Evolutionary conservation across 2,329 filamentous ascomycete genomes (phyloP).

Genomic region (Apiospora marii): DNA sequence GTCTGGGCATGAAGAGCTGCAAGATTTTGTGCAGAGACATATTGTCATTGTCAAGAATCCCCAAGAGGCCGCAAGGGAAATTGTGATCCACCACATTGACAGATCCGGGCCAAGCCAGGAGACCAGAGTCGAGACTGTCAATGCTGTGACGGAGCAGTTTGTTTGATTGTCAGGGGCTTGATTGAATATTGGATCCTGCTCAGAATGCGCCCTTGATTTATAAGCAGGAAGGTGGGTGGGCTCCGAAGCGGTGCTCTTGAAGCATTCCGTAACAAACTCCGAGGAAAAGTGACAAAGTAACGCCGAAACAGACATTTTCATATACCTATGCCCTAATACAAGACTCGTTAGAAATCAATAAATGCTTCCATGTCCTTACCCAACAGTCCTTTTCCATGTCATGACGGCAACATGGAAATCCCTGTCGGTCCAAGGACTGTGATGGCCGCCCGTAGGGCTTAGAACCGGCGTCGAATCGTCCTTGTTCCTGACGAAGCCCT

Average conservation of each 20-base stretch:
- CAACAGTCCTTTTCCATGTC: conserved; percentile 9
- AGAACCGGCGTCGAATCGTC: conserved; percentile 24
- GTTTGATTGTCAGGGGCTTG: not conserved
- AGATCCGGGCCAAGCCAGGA: not conserved
- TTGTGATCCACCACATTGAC: not conserved
- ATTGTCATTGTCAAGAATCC: not conserved
- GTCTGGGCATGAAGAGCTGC: conserved; percentile 30
- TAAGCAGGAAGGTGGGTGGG: not conserved
- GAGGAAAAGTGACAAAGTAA: too few relatives aligned
- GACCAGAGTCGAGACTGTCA: not conserved
- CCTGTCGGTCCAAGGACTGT: not conserved
- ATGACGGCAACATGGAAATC: conserved; percentile 1
- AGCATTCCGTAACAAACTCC: too few relatives aligned
- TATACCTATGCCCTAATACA: not conserved
- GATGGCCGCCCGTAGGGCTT: not conserved
- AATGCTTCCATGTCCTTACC: not conserved
- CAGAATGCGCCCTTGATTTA: not conserved
- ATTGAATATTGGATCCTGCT: not conserved
- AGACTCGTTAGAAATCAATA: not conserved
- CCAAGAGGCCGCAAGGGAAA: not conserved
- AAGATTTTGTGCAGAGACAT: not conserved
- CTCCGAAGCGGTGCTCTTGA: not conserved
- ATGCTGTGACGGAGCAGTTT: not conserved
- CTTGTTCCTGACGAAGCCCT: conserved; percentile 23
- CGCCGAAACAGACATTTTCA: not conserved